Evolutionary conservation across 345 rosid genomes (phyloP).

Genomic region (Brassica juncea): DNA sequence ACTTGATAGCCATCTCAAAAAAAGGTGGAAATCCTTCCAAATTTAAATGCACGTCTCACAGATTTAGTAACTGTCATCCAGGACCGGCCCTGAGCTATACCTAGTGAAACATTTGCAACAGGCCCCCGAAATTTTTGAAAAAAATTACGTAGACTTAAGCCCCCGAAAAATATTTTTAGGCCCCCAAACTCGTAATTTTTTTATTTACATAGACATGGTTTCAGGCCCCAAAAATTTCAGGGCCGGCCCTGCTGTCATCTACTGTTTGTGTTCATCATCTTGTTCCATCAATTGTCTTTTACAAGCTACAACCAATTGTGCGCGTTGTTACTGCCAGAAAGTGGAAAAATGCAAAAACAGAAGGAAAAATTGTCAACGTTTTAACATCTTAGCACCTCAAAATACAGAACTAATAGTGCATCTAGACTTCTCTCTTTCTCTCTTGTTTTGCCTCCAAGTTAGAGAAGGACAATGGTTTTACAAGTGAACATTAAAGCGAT

Average conservation of each 20-base stretch:
- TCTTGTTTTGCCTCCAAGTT: conserved; percentile 16
- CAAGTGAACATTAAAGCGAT: conserved; percentile 28
- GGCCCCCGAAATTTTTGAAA: no score
- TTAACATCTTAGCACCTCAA: conserved; percentile 10
- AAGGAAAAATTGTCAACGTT: conserved; percentile 9
- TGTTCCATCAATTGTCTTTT: not conserved
- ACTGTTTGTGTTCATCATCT: not conserved
- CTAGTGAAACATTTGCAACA: no score
- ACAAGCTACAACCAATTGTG: not conserved
- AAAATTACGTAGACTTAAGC: no score
- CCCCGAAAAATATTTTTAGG: no score
- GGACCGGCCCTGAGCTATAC: no score
- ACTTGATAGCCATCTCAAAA: not conserved
- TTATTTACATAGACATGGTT: no score
- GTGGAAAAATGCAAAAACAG: not conserved
- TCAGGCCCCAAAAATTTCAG: no score
- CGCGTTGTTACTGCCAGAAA: conserved; percentile 4
- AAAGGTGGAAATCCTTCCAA: not conserved
- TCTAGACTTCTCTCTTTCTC: conserved; percentile 16
- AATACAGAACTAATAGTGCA: conserved; percentile 26
- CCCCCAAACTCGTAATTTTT: no score
- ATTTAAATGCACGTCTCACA: not conserved
- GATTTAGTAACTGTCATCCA: not conserved
- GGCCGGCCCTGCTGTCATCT: no score
- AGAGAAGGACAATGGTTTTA: conserved; percentile 26